Base-by-base conservation (phyloP, 208 protist species). In the Trypanosoma caninum region DNA sequence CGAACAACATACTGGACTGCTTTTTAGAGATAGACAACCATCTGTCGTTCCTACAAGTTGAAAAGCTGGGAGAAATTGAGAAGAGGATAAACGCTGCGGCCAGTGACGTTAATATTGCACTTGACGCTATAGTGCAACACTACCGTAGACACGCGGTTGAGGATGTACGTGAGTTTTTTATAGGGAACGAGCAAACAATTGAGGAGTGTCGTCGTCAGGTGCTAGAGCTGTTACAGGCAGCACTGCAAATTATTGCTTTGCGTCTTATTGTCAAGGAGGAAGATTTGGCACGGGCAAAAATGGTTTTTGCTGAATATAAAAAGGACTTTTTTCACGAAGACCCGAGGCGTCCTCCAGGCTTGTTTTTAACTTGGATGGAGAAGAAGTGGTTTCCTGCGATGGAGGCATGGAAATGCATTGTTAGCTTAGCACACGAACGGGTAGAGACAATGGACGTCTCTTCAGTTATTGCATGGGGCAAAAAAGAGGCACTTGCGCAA, bases 351-450 rank as follows among this genome's bases (percentile, higher is more conserved):
- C 37, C 54, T 10, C 34, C 44, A 2, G 76, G 78, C 14, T 69
- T 80, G 1, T 88, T 87, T 60, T 78, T 93, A 30, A 33, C 31
- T 13, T 93, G 80, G 80, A 51, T 90, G 18, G 78, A 80, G 50
- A 60, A 74, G 13, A 74, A 70, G 7, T 93, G 86, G 86, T 62
- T 93, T 20, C 82, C 82, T 8, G 74, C 80, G 10, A 87, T 89
- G 79, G 60, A 61, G 50, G 37, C 59, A 66, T 92, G 85, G 85
- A 62, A 63, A 22, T 31, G 55, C 25, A 63, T 92, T 9, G 70
- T 84, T 7, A 41, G 59, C 9, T 47, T 53, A 2, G 72, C 74
- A 2, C 50, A 55, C 13, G 54, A 85, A 35, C 28, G 65, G 45
- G 82, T 77, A 0, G 34, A 37, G 20, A 52, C 37, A 1, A 72